Evolutionary conservation across 2,329 filamentous ascomycete genomes (phyloP), one percentile per base, ranked within the genome.

Genomic region (Fusarium sp.): DNA sequence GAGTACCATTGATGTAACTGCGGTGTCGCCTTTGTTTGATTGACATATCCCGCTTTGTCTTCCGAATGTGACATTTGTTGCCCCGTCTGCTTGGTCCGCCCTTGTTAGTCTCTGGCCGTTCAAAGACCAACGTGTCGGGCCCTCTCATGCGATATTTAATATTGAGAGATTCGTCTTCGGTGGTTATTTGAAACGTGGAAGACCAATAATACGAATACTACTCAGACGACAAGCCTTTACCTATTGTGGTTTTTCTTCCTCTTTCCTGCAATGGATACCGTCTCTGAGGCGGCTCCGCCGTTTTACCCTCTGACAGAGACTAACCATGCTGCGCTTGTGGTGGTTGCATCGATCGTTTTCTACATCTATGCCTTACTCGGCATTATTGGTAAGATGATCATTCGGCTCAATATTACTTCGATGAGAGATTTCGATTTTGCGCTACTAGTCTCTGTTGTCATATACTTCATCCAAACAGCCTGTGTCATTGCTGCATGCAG

Each of bases 381-480:
- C 4, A 70, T 72, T 2, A 9, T 72, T 7, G 65, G 63, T 2
- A 74, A 74, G 47, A 18, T 74, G 12, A 59, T 74, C 16, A 74
- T 74, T 21, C 72, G 72, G 9, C 41, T 74, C 25, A 74, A 74
- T 21, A 69, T 74, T 7, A 71, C 70, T 14, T 74, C 72, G 3
- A 57, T 74, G 51, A 61, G 68, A 34, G 72, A 73, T 9, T 74
- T 66, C 25, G 72, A 74, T 41, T 20, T 65, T 4, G 53, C 59
- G 1, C 7, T 74, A 5, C 12, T 74, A 3, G 48, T 32, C 9
- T 51, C 62, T 0, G 48, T 62, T 1, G 9, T 66, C 1, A 18
- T 74, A 5, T 74, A 73, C 18, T 63, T 72, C 28, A 37, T 68
- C 10, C 72, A 74, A 54, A 74, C 72, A 6, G 51, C 50, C 0